Evolutionary conservation across 306 rosid species (phyloP), one percentile per base, ranked within the genome.

Genomic region (Morella rubra): DNA sequence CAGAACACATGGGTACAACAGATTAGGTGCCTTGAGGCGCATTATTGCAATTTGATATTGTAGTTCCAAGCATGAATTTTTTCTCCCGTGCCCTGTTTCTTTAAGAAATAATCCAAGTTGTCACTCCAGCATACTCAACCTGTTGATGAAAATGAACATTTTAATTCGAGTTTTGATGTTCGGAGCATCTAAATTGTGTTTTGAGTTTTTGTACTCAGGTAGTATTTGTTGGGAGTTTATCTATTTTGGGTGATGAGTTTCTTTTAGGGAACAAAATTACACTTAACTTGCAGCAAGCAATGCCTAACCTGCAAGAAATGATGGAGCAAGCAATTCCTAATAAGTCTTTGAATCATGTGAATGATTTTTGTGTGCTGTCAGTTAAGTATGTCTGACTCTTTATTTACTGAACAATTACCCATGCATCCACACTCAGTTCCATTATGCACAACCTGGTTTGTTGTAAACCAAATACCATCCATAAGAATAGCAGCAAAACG

Each of bases 1-100:
- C 90, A 50, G 83, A 82, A 79, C 92, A 86, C 41, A 85, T 52
- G 77, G 91, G 83, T 79, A 77, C 92, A 76, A 75, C 85, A 52
- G 92, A 90, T 52, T 88, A 88, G 85, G 62, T 37, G 75, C 70
- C 47, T 37, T 49, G 74, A 40, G 71, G 32, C 77, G 32, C 55
- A 44, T 60, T 32, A 11, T 44, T 71, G 77, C 77, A 18, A 77
- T 74, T 79, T 47, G 66, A 46, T 79, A 81, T 46, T 81, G 69
- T 76, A 68, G 78, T 54, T 50, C 46, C 5, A 7, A 74, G 20
- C 40, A 73, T 71, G 61, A 19, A 67, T 80, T 74, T 81, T 78
- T 74, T 71, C 60, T 3, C 49, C 8, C 56, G 46, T 83, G 49
- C 69, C 71, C 59, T 76, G 76, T 73, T 62, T 16, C 73, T 81